Percentiles rank a stretch among this genome's conserved stretches.
Conservation (phyloP, 2,329 filamentous ascomycete species). For the Truncatella angustata region DNA sequence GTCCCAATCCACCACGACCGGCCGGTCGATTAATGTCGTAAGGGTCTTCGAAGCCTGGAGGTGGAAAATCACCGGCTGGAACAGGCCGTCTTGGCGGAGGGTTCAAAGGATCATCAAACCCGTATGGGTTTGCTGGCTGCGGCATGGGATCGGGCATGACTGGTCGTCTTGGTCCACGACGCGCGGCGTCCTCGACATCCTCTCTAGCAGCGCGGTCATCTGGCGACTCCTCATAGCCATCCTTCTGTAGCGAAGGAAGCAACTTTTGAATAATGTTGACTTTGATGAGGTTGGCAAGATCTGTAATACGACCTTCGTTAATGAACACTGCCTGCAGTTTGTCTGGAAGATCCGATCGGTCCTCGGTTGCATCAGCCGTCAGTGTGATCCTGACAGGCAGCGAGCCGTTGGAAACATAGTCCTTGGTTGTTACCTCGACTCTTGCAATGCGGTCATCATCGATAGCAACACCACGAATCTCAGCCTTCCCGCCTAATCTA, state of each 20-base stretch:
- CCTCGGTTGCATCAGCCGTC: conserved; percentile 43
- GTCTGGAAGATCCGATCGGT: conserved; percentile 45
- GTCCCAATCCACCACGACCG: conserved; percentile 38
- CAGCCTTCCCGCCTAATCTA: conserved; percentile 78
- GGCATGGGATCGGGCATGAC: conserved; percentile 51
- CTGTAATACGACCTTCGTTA: conserved; percentile 63
- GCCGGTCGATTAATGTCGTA: conserved; percentile 74
- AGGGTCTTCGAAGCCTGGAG: conserved; percentile 92
- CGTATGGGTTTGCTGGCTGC: conserved; percentile 64
- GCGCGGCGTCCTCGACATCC: conserved; percentile 42
- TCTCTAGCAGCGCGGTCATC: conserved; percentile 39
- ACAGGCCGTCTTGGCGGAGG: conserved; percentile 59
- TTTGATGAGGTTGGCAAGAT: conserved; percentile 72
- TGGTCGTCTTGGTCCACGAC: conserved; percentile 36
- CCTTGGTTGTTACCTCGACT: conserved; percentile 71
- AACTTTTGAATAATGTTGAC: conserved; percentile 81
- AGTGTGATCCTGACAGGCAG: conserved; percentile 57
- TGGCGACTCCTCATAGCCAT: conserved; percentile 68
- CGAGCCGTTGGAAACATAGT: conserved; percentile 65
- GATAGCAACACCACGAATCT: conserved; percentile 75
- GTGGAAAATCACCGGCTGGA: conserved; percentile 73
- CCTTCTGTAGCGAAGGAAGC: conserved; percentile 71
- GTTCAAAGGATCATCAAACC: conserved; percentile 65
- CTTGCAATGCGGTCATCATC: conserved; percentile 79
- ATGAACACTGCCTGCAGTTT: conserved; percentile 68